A percentile compares a stretch with the other conserved stretches of the same genome.
Conservation (phyloP, 139 green algal species). For the Helicosporidium sp. region DNA sequence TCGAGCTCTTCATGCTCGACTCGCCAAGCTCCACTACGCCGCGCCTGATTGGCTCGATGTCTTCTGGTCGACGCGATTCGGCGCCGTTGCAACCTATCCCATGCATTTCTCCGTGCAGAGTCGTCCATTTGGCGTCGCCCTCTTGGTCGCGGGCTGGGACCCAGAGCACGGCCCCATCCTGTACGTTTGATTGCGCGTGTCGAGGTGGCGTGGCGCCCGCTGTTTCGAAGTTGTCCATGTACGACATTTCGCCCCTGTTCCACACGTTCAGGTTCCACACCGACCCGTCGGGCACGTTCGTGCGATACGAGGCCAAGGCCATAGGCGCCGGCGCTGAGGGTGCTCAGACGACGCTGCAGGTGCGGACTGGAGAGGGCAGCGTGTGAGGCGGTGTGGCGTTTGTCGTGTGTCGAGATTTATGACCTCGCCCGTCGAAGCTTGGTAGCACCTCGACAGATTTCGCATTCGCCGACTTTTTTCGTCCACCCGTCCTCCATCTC, state of each 20-base stretch:
- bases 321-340: conserved; percentile 89
- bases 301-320: conserved; percentile 75
- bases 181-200: conserved; percentile 21
- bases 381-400: too few relatives aligned
- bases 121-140: conserved; percentile 90
- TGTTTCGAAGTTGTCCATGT: background rate
- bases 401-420: background rate
- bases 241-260: background rate
- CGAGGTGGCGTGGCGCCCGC: too few relatives aligned
- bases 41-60: too few relatives aligned
- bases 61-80: too few relatives aligned
- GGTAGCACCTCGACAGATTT: background rate
- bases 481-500: background rate
- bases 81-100: too few relatives aligned
- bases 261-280: conserved; percentile 64
- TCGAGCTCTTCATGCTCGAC: too few relatives aligned
- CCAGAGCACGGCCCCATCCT: conserved; percentile 50
- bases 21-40: too few relatives aligned
- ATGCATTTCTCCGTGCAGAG: too few relatives aligned
- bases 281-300: conserved; percentile 85
- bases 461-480: background rate
- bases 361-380: conserved; percentile 30
- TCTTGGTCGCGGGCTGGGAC: conserved; percentile 87
- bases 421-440: background rate
- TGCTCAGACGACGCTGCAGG: conserved; percentile 65